These are phyloP conservation scores for Xylaria sp. DNA, from an alignment of 2,329 filamentous ascomycete species.

Conservation along the genomic window DNA sequence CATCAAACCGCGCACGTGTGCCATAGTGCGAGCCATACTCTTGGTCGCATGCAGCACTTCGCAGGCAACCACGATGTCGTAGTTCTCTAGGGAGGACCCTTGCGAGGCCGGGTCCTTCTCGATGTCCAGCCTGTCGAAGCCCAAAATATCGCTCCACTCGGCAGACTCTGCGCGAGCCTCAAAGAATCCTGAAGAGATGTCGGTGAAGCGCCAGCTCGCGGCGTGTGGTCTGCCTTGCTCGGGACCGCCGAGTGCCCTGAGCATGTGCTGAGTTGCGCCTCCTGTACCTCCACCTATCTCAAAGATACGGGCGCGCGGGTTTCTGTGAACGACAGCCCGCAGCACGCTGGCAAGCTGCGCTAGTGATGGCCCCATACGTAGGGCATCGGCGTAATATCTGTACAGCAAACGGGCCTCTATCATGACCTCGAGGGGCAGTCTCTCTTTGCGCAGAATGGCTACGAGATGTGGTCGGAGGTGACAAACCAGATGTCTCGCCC, in stretches of 20 bases:
- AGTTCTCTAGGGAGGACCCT: background rate
- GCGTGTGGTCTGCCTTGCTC: background rate
- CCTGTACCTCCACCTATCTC: background rate
- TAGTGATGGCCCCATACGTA: background rate
- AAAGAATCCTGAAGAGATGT: background rate
- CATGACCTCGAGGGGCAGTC: background rate
- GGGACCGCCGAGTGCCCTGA: background rate
- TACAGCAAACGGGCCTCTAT: background rate
- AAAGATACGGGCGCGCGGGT: background rate
- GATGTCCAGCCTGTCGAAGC: background rate
- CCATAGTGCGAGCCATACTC: background rate
- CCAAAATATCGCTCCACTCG: background rate
- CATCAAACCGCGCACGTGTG: constrained; percentile 23
- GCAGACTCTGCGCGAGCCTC: background rate
- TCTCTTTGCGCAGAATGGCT: background rate
- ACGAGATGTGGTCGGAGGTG: background rate
- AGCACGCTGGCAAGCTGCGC: background rate
- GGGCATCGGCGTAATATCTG: background rate
- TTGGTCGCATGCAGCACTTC: constrained; percentile 12
- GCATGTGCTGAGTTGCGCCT: background rate
- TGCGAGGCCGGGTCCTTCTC: background rate
- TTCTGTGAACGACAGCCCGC: background rate
- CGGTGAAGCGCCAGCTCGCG: background rate
- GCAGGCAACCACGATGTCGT: background rate
- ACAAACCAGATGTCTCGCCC: background rate